Evolutionary conservation across 2,329 filamentous ascomycete species (phyloP), one percentile per base, ranked within the genome.

Genomic region (Ceratocystis cacaofunesta): DNA sequence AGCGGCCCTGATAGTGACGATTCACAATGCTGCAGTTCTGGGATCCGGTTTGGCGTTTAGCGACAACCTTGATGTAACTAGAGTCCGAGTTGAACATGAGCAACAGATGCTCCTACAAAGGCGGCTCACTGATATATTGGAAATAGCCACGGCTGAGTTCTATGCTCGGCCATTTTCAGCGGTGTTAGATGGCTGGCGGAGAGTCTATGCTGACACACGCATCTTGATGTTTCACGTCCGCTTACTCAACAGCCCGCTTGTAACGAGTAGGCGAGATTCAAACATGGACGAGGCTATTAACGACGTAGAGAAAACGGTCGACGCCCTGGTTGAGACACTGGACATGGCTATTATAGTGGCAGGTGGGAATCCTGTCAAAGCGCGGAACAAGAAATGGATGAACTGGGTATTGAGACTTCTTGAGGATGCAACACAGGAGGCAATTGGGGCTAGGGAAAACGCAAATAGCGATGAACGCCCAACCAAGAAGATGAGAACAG

Each of bases 261-360:
- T 67, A 22, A 22, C 17, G 22, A 36, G 17, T 28, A 61, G 12
- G 41, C 22, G 1, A 22, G n/a, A 10, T 17, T 17, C 6, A 1
- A 6, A 7, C 17, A 5, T 25, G 8, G 4, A 62, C 36, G 58
- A 25, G 30, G 8, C 50, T 10, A 48, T 19, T 6, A 19, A 32
- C 5, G 25, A 28, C 12, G 69, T 70, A 32, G 62, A 68, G 30
- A 65, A 65, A 7, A 64, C 68, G 2, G 72, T 91, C 3, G 78
- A 82, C 43, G 73, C 78, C 1, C 77, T 88, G 1, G 81, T 95
- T 43, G 79, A 80, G 64, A 75, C 80, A 1, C 79, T 97, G 1
- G 92, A 96, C 70, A 84, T 85, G 73, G 86, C 88, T 0, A 75
- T 95, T 57, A 89, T 95, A 58, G 2, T 61, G 78, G 30, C 75